Conservation (phyloP, 441 rosid species). For the Populus hybrid region DNA sequence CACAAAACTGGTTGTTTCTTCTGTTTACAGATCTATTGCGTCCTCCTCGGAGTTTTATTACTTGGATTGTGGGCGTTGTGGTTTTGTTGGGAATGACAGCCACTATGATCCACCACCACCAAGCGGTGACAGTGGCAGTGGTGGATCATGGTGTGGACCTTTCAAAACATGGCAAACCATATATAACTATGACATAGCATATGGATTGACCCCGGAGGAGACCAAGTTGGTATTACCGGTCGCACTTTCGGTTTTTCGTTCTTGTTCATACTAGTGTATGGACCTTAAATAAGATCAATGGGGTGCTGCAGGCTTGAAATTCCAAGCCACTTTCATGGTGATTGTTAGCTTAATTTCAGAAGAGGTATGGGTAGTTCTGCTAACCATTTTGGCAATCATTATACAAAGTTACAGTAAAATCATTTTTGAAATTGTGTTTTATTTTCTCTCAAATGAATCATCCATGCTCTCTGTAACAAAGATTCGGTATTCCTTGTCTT, state of each 20-base stretch:
- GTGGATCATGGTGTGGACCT: conserved; percentile 81
- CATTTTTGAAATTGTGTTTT: too few relatives aligned
- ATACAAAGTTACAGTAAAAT: too few relatives aligned
- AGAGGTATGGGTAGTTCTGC: background rate
- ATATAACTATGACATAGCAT: conserved; percentile 68
- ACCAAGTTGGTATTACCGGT: conserved; percentile 38
- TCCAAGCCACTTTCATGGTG: too few relatives aligned
- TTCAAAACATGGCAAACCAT: conserved; percentile 83
- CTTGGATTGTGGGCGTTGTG: conserved; percentile 83
- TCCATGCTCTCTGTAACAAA: too few relatives aligned
- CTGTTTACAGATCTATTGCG: conserved; percentile 66
- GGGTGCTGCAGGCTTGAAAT: too few relatives aligned
- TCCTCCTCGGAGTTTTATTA: conserved; percentile 81
- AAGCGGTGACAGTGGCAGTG: conserved; percentile 16
- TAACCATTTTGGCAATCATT: too few relatives aligned
- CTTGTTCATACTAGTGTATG: background rate
- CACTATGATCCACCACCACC: conserved; percentile 42
- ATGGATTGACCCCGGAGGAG: conserved; percentile 62
- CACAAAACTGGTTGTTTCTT: conserved; percentile 54
- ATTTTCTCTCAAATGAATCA: too few relatives aligned
- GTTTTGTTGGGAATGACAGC: conserved; percentile 66
- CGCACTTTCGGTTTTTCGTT: background rate
- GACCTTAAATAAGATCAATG: too few relatives aligned
- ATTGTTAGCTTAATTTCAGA: background rate
- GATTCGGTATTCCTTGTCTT: too few relatives aligned